These are phyloP conservation scores for Coprinellus micaceus DNA, from an alignment of 768 basidiomycete genomes.

Conservation along the genomic window DNA sequence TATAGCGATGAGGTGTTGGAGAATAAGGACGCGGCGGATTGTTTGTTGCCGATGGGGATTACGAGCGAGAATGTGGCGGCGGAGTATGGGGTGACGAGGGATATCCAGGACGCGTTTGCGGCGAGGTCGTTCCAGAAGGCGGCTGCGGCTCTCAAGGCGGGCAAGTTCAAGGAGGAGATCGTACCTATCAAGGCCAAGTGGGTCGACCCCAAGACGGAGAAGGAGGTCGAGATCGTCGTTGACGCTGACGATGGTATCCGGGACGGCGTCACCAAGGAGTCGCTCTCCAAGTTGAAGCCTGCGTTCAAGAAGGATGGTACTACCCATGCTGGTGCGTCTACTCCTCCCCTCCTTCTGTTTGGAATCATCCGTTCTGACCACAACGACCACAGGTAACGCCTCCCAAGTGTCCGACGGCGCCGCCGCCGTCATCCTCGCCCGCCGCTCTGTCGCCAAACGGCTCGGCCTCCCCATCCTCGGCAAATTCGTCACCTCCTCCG, in stretches of 20 bases:
- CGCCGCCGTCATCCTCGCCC: slow-evolving; percentile 80
- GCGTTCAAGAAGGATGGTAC: slow-evolving; percentile 72
- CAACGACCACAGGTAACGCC: slow-evolving; percentile 64
- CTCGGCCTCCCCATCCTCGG: slow-evolving; percentile 85
- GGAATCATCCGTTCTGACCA: background rate
- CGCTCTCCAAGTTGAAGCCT: slow-evolving; percentile 78
- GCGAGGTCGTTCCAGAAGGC: slow-evolving; percentile 85
- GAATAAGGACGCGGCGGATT: slow-evolving; percentile 72
- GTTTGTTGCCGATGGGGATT: slow-evolving; percentile 86
- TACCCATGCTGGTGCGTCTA: slow-evolving; percentile 70
- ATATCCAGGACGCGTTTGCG: slow-evolving; percentile 80
- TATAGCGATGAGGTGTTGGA: slow-evolving; percentile 63
- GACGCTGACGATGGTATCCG: slow-evolving; percentile 84
- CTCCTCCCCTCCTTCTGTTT: slow-evolving; percentile 6
- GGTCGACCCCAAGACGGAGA: slow-evolving; percentile 71
- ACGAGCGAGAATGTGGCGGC: slow-evolving; percentile 91
- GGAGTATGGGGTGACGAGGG: slow-evolving; percentile 71
- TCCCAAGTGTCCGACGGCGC: slow-evolving; percentile 92
- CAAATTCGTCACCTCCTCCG: slow-evolving; percentile 71
- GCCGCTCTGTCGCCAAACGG: slow-evolving; percentile 74
- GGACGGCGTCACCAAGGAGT: slow-evolving; percentile 77
- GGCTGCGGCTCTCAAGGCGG: slow-evolving; percentile 71
- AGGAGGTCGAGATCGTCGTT: slow-evolving; percentile 63
- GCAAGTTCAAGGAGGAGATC: slow-evolving; percentile 82
- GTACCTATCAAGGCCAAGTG: slow-evolving; percentile 71